phyloP scores from a whole-genome alignment of 306 rosid species.

The Rosa lucieae region DNA sequence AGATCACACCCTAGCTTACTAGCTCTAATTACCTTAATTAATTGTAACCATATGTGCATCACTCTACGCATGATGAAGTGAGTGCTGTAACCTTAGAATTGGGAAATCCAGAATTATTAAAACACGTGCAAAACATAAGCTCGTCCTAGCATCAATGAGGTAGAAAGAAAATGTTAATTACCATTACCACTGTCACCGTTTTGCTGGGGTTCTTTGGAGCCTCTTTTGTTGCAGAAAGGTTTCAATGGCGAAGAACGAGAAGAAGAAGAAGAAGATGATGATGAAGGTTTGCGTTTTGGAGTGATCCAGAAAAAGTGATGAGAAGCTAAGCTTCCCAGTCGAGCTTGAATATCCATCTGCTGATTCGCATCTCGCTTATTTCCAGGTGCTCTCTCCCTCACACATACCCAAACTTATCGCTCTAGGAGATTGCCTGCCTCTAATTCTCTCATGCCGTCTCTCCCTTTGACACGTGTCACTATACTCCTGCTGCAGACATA shows the following conservation, averaged over 20 bases:
- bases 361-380: not conserved
- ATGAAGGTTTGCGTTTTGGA: constrained; percentile 14
- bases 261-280: constrained; percentile 23
- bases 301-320: constrained; percentile 39
- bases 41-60: not conserved
- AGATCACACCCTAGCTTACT: not conserved
- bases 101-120: not conserved
- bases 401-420: constrained; percentile 36
- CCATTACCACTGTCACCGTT: constrained; percentile 37
- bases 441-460: constrained; percentile 27
- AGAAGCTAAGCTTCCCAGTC: constrained; percentile 41
- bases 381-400: not conserved
- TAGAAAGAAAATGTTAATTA: not conserved
- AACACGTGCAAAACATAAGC: not conserved
- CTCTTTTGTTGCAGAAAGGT: constrained; percentile 49
- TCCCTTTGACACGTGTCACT: constrained; percentile 17
- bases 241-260: constrained; percentile 22
- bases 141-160: not conserved
- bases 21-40: not conserved
- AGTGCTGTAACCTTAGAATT: not conserved
- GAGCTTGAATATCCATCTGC: constrained; percentile 55
- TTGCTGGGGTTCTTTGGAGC: constrained; percentile 39
- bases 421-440: constrained; percentile 32
- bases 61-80: not conserved
- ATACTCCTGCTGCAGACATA: not conserved